Evolutionary conservation across 345 rosid species (phyloP), one percentile per base, ranked within the genome.

Genomic region (Heritiera fomes): DNA sequence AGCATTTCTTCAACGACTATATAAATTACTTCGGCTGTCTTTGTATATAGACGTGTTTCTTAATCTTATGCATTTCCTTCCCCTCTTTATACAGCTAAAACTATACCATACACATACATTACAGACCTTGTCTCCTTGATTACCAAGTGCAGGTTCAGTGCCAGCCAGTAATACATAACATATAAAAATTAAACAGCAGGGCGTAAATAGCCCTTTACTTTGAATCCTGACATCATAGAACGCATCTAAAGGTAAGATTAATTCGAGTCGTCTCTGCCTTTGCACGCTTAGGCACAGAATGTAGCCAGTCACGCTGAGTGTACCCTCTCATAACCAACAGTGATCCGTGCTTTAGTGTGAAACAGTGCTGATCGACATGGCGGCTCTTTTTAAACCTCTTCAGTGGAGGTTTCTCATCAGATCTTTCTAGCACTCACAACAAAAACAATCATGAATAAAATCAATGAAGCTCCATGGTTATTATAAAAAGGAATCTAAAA

Each of bases 271-370:
- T 85, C 15, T 86, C 89, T 1, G 82, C 91, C 82, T 87, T 93
- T 28, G 87, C 89, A 34, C 97, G 90, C 87, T 92, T 94, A 18
- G 97, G 98, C 79, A 95, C 92, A 0, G 97, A 93, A 83, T 95
- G 98, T 6, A 89, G 78, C 98, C 98, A 95, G 47, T 95, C 98
- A 76, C 93, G 90, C 80, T 92, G 98, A 7, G 92, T 91, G 84
- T 93, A 80, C 17, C 97, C 98, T 61, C 88, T 91, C 98, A 95
- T 95, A 75, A 92, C 91, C 52, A 95, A 75, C 64, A 95, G 79
- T 0, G 98, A 92, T 80, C 98, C 98, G 65, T 93, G 97, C 87
- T 91, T 94, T 73, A 94, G 49, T 5, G 71, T 79, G 76, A 92
- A 93, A 23, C 84, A 80, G 12, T 83, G 91, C 62, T 88, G 96